A percentile compares a stretch with the other conserved stretches of the same genome.
Conservation (phyloP, 202 grass and related monocot species). For the Digitaria exilis region DNA sequence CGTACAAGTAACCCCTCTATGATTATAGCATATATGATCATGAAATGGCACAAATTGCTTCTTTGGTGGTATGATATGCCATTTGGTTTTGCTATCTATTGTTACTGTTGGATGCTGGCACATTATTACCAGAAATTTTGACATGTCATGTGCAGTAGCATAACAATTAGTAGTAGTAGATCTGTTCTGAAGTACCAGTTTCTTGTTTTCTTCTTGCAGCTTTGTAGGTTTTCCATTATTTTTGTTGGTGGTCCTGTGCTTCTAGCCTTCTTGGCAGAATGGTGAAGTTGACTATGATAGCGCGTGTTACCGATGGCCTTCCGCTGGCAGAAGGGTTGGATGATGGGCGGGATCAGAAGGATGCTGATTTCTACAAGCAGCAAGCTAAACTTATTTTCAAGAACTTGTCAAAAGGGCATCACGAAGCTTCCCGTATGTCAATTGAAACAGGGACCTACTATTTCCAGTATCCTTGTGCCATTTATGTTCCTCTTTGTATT, state of each 20-base stretch:
- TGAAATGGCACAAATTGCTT: conserved; percentile 16
- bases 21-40: not conserved
- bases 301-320: conserved; percentile 92
- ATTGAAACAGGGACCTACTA: conserved; percentile 90
- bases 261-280: conserved; percentile 54
- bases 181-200: conserved; percentile 13
- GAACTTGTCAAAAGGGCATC: conserved; percentile 89
- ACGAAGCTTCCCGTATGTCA: conserved; percentile 96
- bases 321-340: conserved; percentile 94
- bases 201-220: conserved; percentile 13
- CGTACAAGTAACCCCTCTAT: not conserved
- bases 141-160: not conserved
- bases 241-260: conserved; percentile 28
- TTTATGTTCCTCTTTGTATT: conserved; percentile 21
- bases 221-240: conserved; percentile 18
- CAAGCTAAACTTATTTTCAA: conserved; percentile 98
- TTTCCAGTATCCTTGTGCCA: conserved; percentile 85
- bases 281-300: conserved; percentile 99
- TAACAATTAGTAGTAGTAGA: not conserved
- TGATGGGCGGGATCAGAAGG: conserved; percentile 82
- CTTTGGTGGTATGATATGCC: not conserved
- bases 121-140: not conserved
- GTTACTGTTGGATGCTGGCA: not conserved
- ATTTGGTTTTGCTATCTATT: not conserved
- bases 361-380: conserved; percentile 94